Evolutionary conservation across 2,329 filamentous ascomycete species (phyloP).

Genomic region (Pseudopyrenochaeta lycopersici): DNA sequence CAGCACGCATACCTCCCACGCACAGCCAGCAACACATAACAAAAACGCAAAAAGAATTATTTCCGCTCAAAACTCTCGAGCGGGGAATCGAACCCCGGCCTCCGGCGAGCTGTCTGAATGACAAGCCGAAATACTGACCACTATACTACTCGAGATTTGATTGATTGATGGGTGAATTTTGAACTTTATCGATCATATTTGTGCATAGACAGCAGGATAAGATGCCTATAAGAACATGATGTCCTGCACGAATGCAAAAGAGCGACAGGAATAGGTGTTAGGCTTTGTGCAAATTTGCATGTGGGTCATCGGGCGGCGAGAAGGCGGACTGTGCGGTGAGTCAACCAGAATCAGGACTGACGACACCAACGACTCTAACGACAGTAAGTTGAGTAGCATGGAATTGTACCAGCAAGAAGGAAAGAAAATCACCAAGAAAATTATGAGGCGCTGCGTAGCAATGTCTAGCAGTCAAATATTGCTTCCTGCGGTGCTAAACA

Average conservation of each 20-base stretch:
- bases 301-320: neutral
- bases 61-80: neutral
- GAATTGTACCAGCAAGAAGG: neutral
- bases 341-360: neutral
- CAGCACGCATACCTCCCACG: neutral
- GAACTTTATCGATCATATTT: neutral
- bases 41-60: neutral
- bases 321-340: neutral
- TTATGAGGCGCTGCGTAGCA: neutral
- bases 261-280: neutral
- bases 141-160: slow-evolving; percentile 2
- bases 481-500: neutral
- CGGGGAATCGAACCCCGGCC: slow-evolving; percentile 18
- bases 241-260: no score
- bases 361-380: neutral
- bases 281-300: neutral
- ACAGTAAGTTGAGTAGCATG: no score
- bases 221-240: no score
- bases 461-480: neutral
- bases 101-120: slow-evolving; percentile 10
- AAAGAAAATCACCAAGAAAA: neutral
- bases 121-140: slow-evolving; percentile 10
- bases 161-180: neutral
- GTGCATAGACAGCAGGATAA: no score
- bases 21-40: neutral